Evolutionary conservation across 1,139 yeast genomes (phyloP).

Genomic region (Candida tropicalis): DNA sequence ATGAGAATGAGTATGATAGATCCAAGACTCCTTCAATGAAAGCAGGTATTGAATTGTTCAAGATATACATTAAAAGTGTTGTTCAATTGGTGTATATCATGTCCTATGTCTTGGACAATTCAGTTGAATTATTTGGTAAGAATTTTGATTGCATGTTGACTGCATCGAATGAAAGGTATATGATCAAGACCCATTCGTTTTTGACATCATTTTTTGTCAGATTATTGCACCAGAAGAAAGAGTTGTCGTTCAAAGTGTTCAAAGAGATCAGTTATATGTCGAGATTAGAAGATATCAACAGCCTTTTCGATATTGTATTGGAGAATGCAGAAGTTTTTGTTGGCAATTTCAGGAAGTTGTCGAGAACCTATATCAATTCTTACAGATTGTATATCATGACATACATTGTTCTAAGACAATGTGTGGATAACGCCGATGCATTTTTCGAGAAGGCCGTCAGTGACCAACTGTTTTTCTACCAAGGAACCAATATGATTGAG

Average conservation of each 20-base stretch:
- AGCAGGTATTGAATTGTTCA: constrained; percentile 48
- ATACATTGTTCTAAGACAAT: constrained; percentile 44
- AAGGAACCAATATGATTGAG: constrained; percentile 46
- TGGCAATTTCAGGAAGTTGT: constrained; percentile 44
- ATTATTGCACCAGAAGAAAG: constrained; percentile 42
- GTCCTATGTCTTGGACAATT: constrained; percentile 48
- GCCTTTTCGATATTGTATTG: constrained; percentile 37
- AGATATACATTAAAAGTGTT: constrained; percentile 45
- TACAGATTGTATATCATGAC: constrained; percentile 47
- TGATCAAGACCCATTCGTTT: constrained; percentile 48
- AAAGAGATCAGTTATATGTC: constrained; percentile 25
- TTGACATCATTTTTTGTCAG: constrained; percentile 45
- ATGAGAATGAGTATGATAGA: constrained; percentile 37
- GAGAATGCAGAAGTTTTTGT: constrained; percentile 49
- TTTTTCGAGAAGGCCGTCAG: constrained; percentile 37
- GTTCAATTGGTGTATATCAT: constrained; percentile 49
- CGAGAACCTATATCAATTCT: constrained; percentile 43
- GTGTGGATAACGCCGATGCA: constrained; percentile 45
- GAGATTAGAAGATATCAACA: constrained; percentile 39
- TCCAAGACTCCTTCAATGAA: constrained; percentile 24
- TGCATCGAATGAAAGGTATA: constrained; percentile 41
- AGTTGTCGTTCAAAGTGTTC: constrained; percentile 28
- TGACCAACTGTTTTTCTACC: constrained; percentile 34
- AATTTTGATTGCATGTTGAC: constrained; percentile 45
- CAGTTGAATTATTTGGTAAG: constrained; percentile 46